phyloP scores from a whole-genome alignment of 345 rosid species.

The Ceriops decandra region DNA sequence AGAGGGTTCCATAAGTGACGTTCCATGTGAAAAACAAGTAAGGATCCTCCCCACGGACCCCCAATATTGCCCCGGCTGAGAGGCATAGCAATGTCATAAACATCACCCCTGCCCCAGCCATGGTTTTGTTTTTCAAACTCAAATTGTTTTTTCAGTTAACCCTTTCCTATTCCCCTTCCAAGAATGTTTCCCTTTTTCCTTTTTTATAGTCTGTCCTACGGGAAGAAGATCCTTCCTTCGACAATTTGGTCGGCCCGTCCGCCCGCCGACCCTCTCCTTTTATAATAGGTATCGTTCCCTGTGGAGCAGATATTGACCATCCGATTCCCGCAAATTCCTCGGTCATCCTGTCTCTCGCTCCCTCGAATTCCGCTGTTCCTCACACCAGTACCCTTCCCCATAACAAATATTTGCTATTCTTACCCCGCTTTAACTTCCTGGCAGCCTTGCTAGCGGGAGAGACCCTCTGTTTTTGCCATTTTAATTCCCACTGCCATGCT shows the following conservation, averaged over 20 bases:
- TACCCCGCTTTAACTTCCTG: background rate
- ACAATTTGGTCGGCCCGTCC: background rate
- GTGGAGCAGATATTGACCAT: background rate
- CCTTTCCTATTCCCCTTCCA: background rate
- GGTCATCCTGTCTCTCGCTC: too few relatives aligned
- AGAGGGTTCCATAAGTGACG: slow-evolving; percentile 10
- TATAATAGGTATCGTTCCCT: background rate
- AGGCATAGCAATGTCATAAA: background rate
- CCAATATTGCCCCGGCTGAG: slow-evolving; percentile 2
- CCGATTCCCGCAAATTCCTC: background rate
- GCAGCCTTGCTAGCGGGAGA: background rate
- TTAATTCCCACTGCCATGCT: too few relatives aligned
- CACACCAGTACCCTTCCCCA: background rate
- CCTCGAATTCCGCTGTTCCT: slow-evolving; percentile 6
- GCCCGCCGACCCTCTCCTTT: background rate
- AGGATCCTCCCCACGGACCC: slow-evolving; percentile 7
- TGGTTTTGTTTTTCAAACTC: background rate
- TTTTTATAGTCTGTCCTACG: background rate
- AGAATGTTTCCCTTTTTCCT: background rate
- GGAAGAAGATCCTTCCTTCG: slow-evolving; percentile 1
- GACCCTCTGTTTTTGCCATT: background rate
- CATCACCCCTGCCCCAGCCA: slow-evolving; percentile 5
- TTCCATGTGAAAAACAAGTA: slow-evolving; percentile 17
- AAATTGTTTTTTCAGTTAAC: background rate
- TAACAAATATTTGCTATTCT: background rate